Conservation (phyloP, 345 rosid species). For the Eucalyptus globulus region DNA sequence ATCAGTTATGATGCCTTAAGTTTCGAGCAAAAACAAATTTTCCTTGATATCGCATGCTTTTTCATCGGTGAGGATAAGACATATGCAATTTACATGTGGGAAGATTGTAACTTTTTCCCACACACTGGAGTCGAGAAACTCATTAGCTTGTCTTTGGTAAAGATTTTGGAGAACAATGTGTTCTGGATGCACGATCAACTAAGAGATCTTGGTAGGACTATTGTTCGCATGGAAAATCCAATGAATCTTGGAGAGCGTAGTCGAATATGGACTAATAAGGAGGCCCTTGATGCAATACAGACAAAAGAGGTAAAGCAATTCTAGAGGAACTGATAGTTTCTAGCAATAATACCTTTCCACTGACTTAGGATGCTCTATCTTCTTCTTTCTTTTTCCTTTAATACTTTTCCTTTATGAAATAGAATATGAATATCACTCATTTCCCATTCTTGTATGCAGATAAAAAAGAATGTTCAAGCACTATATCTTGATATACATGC, state of each 20-base stretch:
- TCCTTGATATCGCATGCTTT: background rate
- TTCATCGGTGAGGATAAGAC: background rate
- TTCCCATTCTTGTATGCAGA: too few species aligned
- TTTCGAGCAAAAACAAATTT: too few species aligned
- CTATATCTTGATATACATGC: too few species aligned
- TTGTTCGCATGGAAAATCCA: background rate
- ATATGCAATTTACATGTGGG: background rate
- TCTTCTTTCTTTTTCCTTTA: too few species aligned
- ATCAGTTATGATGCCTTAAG: background rate
- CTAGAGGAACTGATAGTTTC: too few species aligned
- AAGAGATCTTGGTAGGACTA: background rate
- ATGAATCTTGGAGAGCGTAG: background rate
- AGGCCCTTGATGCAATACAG: background rate
- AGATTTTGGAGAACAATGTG: background rate
- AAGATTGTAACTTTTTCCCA: background rate
- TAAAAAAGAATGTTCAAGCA: too few species aligned
- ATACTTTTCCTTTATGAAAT: too few species aligned
- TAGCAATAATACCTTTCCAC: rapidly evolving
- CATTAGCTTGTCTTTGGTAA: background rate
- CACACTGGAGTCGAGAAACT: background rate
- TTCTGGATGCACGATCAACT: background rate
- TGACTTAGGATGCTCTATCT: too few species aligned
- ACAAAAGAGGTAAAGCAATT: background rate
- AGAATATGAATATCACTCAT: too few species aligned
- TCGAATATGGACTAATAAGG: background rate